Conservation (phyloP, 2,329 filamentous ascomycete genomes). For the Beauveria scarabaeidicola region DNA sequence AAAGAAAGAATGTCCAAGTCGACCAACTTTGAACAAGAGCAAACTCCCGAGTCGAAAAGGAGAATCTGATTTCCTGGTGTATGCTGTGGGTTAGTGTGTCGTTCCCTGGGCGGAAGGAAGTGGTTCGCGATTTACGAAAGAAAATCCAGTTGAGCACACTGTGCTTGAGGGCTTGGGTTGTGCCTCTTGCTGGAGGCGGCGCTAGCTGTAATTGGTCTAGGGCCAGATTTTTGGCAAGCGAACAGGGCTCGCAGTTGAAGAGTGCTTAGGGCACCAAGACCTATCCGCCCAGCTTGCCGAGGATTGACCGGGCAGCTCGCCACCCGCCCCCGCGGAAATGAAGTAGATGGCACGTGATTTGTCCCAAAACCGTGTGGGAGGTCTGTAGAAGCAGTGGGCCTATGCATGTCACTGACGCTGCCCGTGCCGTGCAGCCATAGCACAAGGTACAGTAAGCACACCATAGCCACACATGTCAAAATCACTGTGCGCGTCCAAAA, state of each 20-base stretch:
- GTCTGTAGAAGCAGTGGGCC: background rate
- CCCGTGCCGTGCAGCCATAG: too few relatives aligned
- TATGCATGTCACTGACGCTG: constrained; percentile 3
- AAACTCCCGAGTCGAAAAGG: constrained; percentile 30
- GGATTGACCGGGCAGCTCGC: constrained; percentile 19
- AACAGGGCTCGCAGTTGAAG: constrained; percentile 23
- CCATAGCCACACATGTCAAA: too few relatives aligned
- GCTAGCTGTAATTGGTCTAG: constrained; percentile 27
- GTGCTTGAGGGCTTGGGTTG: constrained; percentile 27
- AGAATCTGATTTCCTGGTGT: constrained; percentile 29
- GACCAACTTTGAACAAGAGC: constrained; percentile 23
- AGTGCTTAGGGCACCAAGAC: constrained; percentile 34
- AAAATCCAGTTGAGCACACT: constrained; percentile 29
- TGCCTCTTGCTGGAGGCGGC: constrained; percentile 24
- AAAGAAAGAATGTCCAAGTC: constrained; percentile 25
- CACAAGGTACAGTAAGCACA: background rate
- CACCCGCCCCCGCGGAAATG: background rate
- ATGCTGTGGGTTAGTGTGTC: constrained; percentile 33
- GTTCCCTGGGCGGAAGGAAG: constrained; percentile 27
- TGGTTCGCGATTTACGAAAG: constrained; percentile 31
- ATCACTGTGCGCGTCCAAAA: background rate
- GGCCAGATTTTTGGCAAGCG: constrained; percentile 25
- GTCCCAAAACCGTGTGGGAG: too few relatives aligned
- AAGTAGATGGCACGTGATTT: background rate
- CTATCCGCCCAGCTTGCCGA: constrained; percentile 23